Percentiles rank a stretch among this genome's conserved stretches.
These are phyloP conservation scores for Glycine tomentella DNA, from an alignment of 306 rosid genomes.

Conservation along the genomic window DNA sequence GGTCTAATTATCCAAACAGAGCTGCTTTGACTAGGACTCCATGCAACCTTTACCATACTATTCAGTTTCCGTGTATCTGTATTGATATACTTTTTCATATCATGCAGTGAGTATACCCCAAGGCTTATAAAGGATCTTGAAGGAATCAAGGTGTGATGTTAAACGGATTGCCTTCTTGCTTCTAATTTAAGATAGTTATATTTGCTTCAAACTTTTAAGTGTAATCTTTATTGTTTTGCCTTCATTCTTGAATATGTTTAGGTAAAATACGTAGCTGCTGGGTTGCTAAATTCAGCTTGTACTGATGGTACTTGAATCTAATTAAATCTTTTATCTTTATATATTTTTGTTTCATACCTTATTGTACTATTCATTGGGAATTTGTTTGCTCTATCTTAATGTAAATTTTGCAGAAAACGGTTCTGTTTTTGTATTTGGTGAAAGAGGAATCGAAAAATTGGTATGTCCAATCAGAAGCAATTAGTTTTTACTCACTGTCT, in stretches of 20 bases:
- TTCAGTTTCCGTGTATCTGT: conserved; percentile 22
- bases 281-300: conserved; percentile 86
- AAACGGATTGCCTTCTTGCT: conserved; percentile 45
- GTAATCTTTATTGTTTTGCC: conserved; percentile 25
- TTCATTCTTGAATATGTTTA: conserved; percentile 44
- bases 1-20: neutral
- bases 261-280: conserved; percentile 85
- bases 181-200: conserved; percentile 35
- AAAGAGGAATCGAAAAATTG: conserved; percentile 69
- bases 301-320: conserved; percentile 71
- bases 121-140: conserved; percentile 94
- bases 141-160: conserved; percentile 76
- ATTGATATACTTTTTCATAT: conserved; percentile 28
- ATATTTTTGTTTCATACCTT: neutral
- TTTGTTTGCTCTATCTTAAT: conserved; percentile 35
- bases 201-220: conserved; percentile 31
- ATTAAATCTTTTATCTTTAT: neutral
- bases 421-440: conserved; percentile 77
- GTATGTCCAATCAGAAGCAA: conserved; percentile 52
- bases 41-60: conserved; percentile 23
- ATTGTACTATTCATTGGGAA: conserved; percentile 18
- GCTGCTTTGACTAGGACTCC: conserved; percentile 21
- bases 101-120: conserved; percentile 86
- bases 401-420: conserved; percentile 80
- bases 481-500: neutral